Conservation (phyloP, 106 monocot genomes). For the Dioscorea zingiberensis region DNA sequence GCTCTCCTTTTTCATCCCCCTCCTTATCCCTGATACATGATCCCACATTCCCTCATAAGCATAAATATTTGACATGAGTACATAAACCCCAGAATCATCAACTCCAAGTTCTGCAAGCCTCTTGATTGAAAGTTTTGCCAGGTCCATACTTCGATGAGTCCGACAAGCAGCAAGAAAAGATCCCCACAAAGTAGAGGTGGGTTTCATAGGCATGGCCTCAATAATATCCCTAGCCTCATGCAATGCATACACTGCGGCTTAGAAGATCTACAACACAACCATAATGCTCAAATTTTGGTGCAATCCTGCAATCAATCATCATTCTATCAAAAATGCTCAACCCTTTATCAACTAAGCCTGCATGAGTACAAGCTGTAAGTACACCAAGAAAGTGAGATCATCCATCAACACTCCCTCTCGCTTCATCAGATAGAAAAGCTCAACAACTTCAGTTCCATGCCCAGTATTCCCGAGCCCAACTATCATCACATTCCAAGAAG, state of each 20-base stretch:
- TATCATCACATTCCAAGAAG: too few species aligned
- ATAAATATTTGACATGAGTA: too few species aligned
- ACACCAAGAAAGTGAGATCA: constrained; percentile 37
- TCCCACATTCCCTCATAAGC: too few species aligned
- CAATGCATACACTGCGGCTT: too few species aligned
- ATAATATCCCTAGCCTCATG: too few species aligned
- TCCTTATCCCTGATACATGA: constrained; percentile 38
- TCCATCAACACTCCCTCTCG: constrained; percentile 22
- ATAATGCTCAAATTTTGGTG: too few species aligned
- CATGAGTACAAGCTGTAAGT: constrained; percentile 34
- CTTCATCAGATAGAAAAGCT: constrained; percentile 43
- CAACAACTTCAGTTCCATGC: constrained; percentile 23
- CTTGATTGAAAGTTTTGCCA: constrained; percentile 29
- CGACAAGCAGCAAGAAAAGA: constrained; percentile 42
- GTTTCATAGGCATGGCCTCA: too few species aligned
- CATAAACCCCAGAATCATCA: constrained; percentile 41
- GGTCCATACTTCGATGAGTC: constrained; percentile 21
- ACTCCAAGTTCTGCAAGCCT: constrained; percentile 21
- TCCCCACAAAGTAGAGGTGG: too few species aligned
- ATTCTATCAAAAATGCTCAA: too few species aligned
- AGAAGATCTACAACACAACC: too few species aligned
- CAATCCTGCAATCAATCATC: too few species aligned
- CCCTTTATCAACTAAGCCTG: constrained; percentile 27
- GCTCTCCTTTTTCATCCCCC: constrained; percentile 46
- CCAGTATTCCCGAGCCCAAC: constrained; percentile 48